Evolutionary conservation across 2,329 filamentous ascomycete species (phyloP).

Genomic region (Talaromyces sp.): DNA sequence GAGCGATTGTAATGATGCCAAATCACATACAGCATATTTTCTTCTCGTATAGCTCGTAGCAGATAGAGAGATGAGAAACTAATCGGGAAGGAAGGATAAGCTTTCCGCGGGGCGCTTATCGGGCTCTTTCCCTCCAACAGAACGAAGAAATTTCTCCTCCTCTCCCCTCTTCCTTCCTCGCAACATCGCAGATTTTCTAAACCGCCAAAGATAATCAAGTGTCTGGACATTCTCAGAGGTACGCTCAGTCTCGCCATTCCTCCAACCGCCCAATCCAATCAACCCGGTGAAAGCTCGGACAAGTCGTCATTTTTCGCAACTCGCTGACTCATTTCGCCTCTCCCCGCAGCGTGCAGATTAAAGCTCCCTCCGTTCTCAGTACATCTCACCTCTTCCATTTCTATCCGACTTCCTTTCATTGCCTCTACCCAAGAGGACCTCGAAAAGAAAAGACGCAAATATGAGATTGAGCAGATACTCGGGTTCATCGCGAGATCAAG

Average conservation of each 20-base stretch:
- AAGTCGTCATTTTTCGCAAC: background rate
- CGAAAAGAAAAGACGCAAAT: slow-evolving; percentile 23
- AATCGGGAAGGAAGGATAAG: background rate
- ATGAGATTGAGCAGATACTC: slow-evolving; percentile 38
- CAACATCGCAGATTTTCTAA: background rate
- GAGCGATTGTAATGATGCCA: background rate
- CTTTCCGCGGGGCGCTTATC: slow-evolving; percentile 4
- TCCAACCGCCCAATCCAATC: background rate
- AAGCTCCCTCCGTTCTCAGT: slow-evolving; percentile 23
- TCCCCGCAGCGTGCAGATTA: background rate
- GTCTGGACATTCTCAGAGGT: background rate
- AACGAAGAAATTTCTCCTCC: background rate
- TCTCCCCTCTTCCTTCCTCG: background rate
- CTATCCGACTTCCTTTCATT: slow-evolving; percentile 11
- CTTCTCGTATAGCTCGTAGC: too few species aligned
- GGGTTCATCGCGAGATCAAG: slow-evolving; percentile 42
- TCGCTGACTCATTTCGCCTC: slow-evolving; percentile 8
- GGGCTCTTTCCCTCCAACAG: background rate
- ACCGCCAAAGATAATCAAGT: background rate
- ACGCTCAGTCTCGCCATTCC: background rate
- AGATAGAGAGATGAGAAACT: background rate
- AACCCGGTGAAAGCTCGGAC: background rate
- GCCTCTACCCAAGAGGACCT: background rate
- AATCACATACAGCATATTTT: background rate
- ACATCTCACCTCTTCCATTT: slow-evolving; percentile 25